phyloP scores from a whole-genome alignment of 805 yeast species.

The Lachancea cidri region DNA sequence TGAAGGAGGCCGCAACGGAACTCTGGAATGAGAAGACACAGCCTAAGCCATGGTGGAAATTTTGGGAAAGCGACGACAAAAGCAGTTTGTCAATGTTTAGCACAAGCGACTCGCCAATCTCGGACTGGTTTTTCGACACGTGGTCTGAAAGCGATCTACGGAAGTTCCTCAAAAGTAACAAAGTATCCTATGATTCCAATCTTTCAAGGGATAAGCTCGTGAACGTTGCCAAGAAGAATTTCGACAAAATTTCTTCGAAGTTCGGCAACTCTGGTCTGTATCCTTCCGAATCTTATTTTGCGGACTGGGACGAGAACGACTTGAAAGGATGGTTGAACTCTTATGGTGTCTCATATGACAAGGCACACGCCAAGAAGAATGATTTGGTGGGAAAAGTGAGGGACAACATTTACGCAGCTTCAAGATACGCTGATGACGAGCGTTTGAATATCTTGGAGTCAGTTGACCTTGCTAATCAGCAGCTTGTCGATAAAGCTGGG shows the following conservation, averaged over 20 bases:
- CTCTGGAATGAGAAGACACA: slow-evolving; percentile 18
- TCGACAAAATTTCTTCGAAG: slow-evolving; percentile 35
- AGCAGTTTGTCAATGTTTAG: slow-evolving; percentile 3
- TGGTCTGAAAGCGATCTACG: slow-evolving; percentile 38
- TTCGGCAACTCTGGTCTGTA: slow-evolving; percentile 40
- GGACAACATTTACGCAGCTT: slow-evolving; percentile 39
- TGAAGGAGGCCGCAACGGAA: slow-evolving; percentile 22
- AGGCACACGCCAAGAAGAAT: slow-evolving; percentile 39
- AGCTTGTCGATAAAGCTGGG: slow-evolving; percentile 37
- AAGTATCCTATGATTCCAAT: slow-evolving; percentile 28
- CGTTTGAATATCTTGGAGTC: slow-evolving; percentile 38
- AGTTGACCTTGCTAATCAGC: slow-evolving; percentile 34
- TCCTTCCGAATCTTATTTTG: slow-evolving; percentile 49
- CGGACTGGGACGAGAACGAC: slow-evolving; percentile 47
- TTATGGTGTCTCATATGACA: slow-evolving; percentile 37
- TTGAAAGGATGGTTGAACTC: slow-evolving; percentile 46
- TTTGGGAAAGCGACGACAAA: slow-evolving; percentile 17
- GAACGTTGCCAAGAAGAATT: slow-evolving; percentile 38
- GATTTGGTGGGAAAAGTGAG: slow-evolving; percentile 43
- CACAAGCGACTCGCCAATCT: slow-evolving; percentile 13
- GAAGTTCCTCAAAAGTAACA: slow-evolving; percentile 30
- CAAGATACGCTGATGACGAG: slow-evolving; percentile 35
- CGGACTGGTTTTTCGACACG: slow-evolving; percentile 46
- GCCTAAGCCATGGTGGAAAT: slow-evolving; percentile 30
- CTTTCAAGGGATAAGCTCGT: slow-evolving; percentile 38